Evolutionary conservation across 805 yeast species (phyloP).

Genomic region (Pichia gijzeniarum): DNA sequence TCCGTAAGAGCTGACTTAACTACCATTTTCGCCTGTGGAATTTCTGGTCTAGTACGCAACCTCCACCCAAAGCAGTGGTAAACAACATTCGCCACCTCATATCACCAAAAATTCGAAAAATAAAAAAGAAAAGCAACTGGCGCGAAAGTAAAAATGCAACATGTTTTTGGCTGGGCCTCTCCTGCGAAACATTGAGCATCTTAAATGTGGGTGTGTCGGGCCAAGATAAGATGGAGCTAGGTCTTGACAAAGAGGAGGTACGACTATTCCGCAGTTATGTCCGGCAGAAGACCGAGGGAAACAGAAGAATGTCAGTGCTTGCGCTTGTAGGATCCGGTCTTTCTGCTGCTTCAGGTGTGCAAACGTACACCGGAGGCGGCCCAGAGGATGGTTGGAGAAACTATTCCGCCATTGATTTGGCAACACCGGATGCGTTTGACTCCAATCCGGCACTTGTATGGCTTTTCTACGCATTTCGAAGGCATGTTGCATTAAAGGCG

Average conservation of each 20-base stretch:
- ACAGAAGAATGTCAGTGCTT: conserved; percentile 20
- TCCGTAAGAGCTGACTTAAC: conserved; percentile 2
- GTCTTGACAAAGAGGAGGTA: too few relatives aligned
- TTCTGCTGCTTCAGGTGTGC: conserved; percentile 69
- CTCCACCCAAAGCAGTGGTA: too few relatives aligned
- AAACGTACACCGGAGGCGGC: conserved; percentile 58
- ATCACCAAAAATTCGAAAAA: too few relatives aligned
- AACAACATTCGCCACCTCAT: too few relatives aligned
- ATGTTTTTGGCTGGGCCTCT: too few relatives aligned
- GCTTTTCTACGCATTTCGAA: conserved; percentile 75
- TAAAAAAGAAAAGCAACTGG: too few relatives aligned
- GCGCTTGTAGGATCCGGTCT: conserved; percentile 82
- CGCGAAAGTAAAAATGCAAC: too few relatives aligned
- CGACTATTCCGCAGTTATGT: conserved; percentile 10
- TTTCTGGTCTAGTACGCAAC: too few relatives aligned
- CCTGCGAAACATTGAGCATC: too few relatives aligned
- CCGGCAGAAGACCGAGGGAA: conserved; percentile 34
- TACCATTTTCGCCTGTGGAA: not conserved
- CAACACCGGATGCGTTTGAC: conserved; percentile 87
- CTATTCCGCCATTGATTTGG: conserved; percentile 73
- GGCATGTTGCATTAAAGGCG: conserved; percentile 59
- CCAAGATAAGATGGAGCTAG: too few relatives aligned
- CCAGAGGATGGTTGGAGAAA: conserved; percentile 68
- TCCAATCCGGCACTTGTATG: conserved; percentile 82
- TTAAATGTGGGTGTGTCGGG: too few relatives aligned